Conservation (phyloP, 768 basidiomycete genomes). For the Lentinula aciculospora region DNA sequence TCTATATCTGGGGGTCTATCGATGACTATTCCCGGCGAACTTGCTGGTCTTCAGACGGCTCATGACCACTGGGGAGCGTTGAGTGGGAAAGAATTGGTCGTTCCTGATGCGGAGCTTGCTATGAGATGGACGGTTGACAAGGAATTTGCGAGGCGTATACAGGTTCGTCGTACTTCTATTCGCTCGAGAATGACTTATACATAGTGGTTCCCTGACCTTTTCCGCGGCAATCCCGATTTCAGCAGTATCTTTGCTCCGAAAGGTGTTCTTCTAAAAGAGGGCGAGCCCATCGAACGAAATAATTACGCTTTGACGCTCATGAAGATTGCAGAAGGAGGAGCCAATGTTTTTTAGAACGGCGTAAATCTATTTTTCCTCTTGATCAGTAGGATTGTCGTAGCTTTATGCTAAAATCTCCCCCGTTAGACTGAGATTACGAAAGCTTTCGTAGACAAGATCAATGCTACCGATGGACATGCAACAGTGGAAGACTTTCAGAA, state of each 20-base stretch:
- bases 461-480: slow-evolving; percentile 51
- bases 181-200: no score
- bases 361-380: slow-evolving; percentile 20
- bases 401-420: neutral
- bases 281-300: slow-evolving; percentile 46
- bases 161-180: slow-evolving; percentile 28
- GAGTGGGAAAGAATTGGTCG: slow-evolving; percentile 31
- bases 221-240: slow-evolving; percentile 46
- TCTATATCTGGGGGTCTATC: slow-evolving; percentile 56
- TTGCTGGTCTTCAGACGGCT: slow-evolving; percentile 61
- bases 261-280: slow-evolving; percentile 47
- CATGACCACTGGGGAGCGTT: slow-evolving; percentile 51
- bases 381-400: no score
- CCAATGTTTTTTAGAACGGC: slow-evolving; percentile 52
- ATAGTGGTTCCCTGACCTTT: slow-evolving; percentile 18
- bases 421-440: slow-evolving; percentile 30
- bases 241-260: slow-evolving; percentile 49
- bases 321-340: slow-evolving; percentile 50
- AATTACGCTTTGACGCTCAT: slow-evolving; percentile 56
- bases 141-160: slow-evolving; percentile 52
- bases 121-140: slow-evolving; percentile 49
- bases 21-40: slow-evolving; percentile 63
- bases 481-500: slow-evolving; percentile 46
- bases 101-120: slow-evolving; percentile 56
- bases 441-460: slow-evolving; percentile 46